Evolutionary conservation across 2,329 filamentous ascomycete genomes (phyloP), one percentile per base, ranked within the genome.

Genomic region (Monascus ruber): DNA sequence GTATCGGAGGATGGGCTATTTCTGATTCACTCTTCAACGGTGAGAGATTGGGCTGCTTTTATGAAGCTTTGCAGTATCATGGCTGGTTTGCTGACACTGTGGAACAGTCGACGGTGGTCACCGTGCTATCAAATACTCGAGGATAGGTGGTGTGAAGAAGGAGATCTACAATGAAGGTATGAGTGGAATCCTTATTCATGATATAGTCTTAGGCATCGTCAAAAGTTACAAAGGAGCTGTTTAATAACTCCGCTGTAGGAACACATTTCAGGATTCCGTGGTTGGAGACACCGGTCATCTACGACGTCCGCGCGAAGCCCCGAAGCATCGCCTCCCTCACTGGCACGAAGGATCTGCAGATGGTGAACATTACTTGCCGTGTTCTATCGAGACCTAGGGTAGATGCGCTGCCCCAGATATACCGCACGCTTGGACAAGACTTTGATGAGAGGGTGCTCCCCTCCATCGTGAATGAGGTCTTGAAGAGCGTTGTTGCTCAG

Each of bases 311-410:
- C 68, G 91, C 91, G 44, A 95, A 89, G 73, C 91, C 91, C 56
- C 81, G 91, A 62, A 95, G 94, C 59, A 88, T 98, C 54, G 84
- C 91, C 50, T 96, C 91, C 50, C 77, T 98, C 50, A 98, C 91
- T 43, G 91, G 91, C 53, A 98, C 91, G 59, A 98, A 98, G 74
- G 91, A 98, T 68, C 71, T 98, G 67, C 91, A 98, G 73, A 98
- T 98, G 91, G 91, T 96, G 61, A 98, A 98, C 77, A 96, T 98
- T 63, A 98, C 89, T 59, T 98, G 91, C 69, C 89, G 91, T 85
- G 91, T 98, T 42, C 84, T 98, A 38, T 95, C 89, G 42, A 76
- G 87, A 54, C 91, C 91, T 41, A 79, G 87, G 42, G 72, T 98
- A 56, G 79, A 85, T 49, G 84, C 88, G 27, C 78, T 98, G 33